Evolutionary conservation across 176 grass and related monocot species (phyloP).

Genomic region (Musa beccarii): DNA sequence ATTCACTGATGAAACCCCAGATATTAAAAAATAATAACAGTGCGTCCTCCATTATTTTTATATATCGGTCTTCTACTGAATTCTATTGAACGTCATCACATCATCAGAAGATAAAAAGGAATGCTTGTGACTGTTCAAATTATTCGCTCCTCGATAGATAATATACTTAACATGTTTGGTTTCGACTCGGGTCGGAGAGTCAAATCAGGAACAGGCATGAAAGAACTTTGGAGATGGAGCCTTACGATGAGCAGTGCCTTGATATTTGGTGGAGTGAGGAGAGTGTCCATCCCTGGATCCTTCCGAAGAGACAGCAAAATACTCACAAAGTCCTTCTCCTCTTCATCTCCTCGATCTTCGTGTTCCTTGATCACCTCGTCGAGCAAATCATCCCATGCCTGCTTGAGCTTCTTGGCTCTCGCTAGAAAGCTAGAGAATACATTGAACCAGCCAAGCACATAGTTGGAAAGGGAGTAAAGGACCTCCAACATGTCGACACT

Average conservation of each 20-base stretch:
- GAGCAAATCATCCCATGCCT: constrained; percentile 17
- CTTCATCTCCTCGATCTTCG: constrained; percentile 8
- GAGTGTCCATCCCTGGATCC: not conserved
- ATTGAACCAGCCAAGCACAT: constrained; percentile 40
- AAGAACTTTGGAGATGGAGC: not conserved
- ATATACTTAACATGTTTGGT: too few relatives aligned
- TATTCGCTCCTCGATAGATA: too few relatives aligned
- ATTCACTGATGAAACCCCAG: too few relatives aligned
- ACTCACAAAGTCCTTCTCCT: not conserved
- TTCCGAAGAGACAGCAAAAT: not conserved
- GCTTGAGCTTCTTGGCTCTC: constrained; percentile 3
- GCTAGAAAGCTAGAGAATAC: not conserved
- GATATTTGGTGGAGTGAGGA: too few relatives aligned
- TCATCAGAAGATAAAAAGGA: too few relatives aligned
- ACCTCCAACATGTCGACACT: not conserved
- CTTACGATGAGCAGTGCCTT: not conserved
- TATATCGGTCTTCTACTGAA: too few relatives aligned
- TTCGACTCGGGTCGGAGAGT: too few relatives aligned
- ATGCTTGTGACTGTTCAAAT: too few relatives aligned
- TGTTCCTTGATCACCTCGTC: not conserved
- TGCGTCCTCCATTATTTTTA: too few relatives aligned
- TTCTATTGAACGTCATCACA: too few relatives aligned
- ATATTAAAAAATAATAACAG: too few relatives aligned
- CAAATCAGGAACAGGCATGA: too few relatives aligned
- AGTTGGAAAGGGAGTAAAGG: not conserved